Conservation (phyloP, 148 eudicot genomes). For the Salicornia ramosissima region DNA sequence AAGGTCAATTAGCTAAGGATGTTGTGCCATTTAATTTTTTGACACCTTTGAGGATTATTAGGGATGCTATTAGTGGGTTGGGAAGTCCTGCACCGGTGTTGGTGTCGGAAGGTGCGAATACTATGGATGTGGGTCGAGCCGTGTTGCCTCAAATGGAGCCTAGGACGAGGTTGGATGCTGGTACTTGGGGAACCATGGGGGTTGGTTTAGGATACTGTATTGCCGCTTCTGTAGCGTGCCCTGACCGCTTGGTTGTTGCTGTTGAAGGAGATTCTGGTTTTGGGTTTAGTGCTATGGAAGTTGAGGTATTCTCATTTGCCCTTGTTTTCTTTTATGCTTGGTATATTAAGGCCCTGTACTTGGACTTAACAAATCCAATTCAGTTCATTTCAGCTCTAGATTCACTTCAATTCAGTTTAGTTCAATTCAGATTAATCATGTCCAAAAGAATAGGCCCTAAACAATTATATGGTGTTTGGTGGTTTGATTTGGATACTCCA, state of each 20-base stretch:
- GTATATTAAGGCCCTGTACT: not conserved
- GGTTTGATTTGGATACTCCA: too few relatives aligned
- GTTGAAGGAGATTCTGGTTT: slow-evolving; percentile 99
- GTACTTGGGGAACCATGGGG: slow-evolving; percentile 99
- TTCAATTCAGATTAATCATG: too few relatives aligned
- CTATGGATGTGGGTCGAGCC: slow-evolving; percentile 90
- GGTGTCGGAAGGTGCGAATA: slow-evolving; percentile 95
- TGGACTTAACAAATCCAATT: too few relatives aligned
- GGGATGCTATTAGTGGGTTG: slow-evolving; percentile 66
- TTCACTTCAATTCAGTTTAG: too few relatives aligned
- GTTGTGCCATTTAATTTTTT: slow-evolving; percentile 88
- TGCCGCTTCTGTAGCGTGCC: slow-evolving; percentile 98
- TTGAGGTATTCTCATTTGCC: slow-evolving; percentile 56
- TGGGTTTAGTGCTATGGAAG: slow-evolving; percentile 98
- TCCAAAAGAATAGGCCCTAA: too few relatives aligned
- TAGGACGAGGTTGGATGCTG: slow-evolving; percentile 95
- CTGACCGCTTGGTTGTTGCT: slow-evolving; percentile 93
- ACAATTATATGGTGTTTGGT: too few relatives aligned
- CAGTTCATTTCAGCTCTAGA: too few relatives aligned
- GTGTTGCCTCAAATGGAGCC: slow-evolving; percentile 92
- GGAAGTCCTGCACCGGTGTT: slow-evolving; percentile 84
- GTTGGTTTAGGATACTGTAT: slow-evolving; percentile 97
- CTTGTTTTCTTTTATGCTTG: not conserved
- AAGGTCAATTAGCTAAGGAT: slow-evolving; percentile 69
- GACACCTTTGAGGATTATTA: slow-evolving; percentile 89